Percentiles rank a stretch among this genome's conserved stretches.
Conservation (phyloP, 495 filamentous ascomycete species). For the Aspergillus ellipticus region DNA sequence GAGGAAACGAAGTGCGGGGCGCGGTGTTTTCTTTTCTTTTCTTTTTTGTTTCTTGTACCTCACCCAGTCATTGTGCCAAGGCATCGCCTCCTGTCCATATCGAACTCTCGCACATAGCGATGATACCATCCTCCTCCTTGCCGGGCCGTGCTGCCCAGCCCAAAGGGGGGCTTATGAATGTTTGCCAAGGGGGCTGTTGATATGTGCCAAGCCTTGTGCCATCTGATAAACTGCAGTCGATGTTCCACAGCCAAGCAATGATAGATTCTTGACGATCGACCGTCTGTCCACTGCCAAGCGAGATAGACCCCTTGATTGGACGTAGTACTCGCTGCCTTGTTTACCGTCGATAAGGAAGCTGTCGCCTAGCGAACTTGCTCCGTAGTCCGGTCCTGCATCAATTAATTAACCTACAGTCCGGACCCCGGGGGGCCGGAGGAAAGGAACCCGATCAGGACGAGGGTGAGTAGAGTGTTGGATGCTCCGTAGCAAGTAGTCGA, state of each 20-base stretch:
- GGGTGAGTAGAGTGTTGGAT: too few species aligned
- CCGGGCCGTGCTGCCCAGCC: neutral
- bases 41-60: conserved; percentile 5
- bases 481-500: too few species aligned
- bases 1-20: neutral
- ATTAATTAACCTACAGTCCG: too few species aligned
- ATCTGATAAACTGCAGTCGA: conserved; percentile 29
- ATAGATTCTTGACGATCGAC: conserved; percentile 14
- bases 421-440: neutral
- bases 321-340: neutral
- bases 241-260: conserved; percentile 23
- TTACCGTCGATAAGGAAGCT: neutral
- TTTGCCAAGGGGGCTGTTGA: conserved; percentile 34
- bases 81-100: conserved; percentile 1
- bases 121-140: conserved; percentile 14
- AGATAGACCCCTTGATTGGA: neutral
- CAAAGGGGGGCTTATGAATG: conserved; percentile 24
- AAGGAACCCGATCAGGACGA: neutral
- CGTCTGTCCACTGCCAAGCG: neutral
- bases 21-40: conserved; percentile 5
- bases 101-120: conserved; percentile 7
- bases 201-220: conserved; percentile 37
- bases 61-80: neutral
- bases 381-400: too few species aligned
- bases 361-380: too few species aligned